phyloP scores from a whole-genome alignment of 129 eudicot species.

The Pulicaria dysenterica region DNA sequence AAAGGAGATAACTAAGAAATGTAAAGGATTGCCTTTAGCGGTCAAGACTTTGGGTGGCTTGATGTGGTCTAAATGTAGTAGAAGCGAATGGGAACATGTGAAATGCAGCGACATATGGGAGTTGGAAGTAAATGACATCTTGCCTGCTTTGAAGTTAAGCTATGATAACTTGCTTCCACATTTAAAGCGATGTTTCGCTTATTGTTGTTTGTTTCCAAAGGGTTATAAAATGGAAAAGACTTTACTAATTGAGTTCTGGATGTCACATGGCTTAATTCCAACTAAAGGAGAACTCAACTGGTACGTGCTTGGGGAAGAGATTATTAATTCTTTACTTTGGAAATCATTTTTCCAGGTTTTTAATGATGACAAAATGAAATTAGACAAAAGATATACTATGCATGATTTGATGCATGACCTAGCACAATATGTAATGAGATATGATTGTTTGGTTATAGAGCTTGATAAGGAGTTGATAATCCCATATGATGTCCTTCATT shows the following conservation, averaged over 20 bases:
- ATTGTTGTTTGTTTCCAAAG: conserved; percentile 45
- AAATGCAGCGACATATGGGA: conserved; percentile 31
- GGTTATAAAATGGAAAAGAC: conserved; percentile 19
- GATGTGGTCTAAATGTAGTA: not conserved
- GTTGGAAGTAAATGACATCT: conserved; percentile 28
- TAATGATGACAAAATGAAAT: conserved; percentile 19
- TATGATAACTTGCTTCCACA: conserved; percentile 43
- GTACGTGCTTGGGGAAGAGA: conserved; percentile 36
- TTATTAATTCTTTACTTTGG: conserved; percentile 26
- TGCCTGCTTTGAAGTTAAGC: conserved; percentile 43
- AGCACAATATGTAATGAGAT: not conserved
- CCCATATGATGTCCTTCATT: not conserved
- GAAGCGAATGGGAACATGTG: conserved; percentile 20
- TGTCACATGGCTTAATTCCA: conserved; percentile 27
- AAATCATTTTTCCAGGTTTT: conserved; percentile 34
- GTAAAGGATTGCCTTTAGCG: conserved; percentile 42
- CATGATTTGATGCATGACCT: conserved; percentile 50
- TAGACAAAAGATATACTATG: no score
- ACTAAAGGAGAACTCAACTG: not conserved
- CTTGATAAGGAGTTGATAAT: conserved; percentile 7
- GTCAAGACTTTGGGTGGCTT: conserved; percentile 37
- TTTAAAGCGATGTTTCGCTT: conserved; percentile 6
- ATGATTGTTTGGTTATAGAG: conserved; percentile 3
- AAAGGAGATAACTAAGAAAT: conserved; percentile 37
- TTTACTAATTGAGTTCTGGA: conserved; percentile 33